Conservation (phyloP, 2,329 filamentous ascomycete species). For the Stagonosporopsis tanaceti region DNA sequence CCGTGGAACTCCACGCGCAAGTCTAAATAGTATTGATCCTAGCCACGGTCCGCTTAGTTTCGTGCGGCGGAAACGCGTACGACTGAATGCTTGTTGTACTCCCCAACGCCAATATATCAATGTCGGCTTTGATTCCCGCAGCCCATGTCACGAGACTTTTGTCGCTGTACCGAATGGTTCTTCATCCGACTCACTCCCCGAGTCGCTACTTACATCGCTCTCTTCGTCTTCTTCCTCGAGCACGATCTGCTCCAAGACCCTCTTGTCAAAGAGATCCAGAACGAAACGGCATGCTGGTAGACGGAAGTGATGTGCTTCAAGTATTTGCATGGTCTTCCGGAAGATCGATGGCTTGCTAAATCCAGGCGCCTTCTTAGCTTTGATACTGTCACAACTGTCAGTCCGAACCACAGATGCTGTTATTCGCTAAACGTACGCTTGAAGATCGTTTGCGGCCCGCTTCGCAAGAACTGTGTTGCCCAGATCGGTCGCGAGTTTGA, state of each 20-base stretch:
- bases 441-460: constrained; percentile 81
- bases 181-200: constrained; percentile 42
- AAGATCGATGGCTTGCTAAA: constrained; percentile 83
- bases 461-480: constrained; percentile 94
- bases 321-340: constrained; percentile 80
- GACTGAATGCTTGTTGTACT: constrained; percentile 29
- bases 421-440: constrained; percentile 54
- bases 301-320: constrained; percentile 90
- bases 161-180: constrained; percentile 27
- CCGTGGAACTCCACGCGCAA: constrained; percentile 36
- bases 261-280: constrained; percentile 92
- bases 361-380: constrained; percentile 74
- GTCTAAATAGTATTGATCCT: constrained; percentile 16
- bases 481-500: constrained; percentile 85
- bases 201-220: constrained; percentile 47
- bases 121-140: background rate
- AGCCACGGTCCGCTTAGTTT: constrained; percentile 19
- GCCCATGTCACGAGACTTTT: constrained; percentile 25
- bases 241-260: constrained; percentile 83
- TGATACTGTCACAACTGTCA: constrained; percentile 64
- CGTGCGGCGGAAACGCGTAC: constrained; percentile 27
- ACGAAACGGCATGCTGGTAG: constrained; percentile 88
- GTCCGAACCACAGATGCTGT: constrained; percentile 6
- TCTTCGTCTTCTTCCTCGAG: constrained; percentile 71
- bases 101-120: constrained; percentile 28